These are phyloP conservation scores for Cyberlindnera maritima DNA, from an alignment of 805 yeast species.

Conservation along the genomic window DNA sequence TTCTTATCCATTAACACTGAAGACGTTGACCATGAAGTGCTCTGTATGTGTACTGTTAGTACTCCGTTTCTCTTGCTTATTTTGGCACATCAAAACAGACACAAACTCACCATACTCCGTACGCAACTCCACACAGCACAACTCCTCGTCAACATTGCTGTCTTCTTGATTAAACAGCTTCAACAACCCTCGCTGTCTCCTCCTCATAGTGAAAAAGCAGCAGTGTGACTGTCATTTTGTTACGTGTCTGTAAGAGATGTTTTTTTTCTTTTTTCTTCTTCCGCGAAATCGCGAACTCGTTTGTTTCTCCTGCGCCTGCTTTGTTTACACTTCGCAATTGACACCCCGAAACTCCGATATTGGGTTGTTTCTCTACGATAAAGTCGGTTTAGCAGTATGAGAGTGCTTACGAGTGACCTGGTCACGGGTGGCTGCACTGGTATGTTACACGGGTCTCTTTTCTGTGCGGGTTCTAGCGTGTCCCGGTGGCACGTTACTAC, in stretches of 20 bases:
- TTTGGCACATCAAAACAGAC: too few species aligned
- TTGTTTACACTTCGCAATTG: neutral
- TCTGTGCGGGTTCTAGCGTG: neutral
- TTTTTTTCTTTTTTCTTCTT: too few species aligned
- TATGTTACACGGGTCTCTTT: constrained; percentile 3
- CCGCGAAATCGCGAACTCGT: neutral
- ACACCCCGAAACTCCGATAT: neutral
- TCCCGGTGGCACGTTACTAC: neutral
- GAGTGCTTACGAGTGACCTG: constrained; percentile 9
- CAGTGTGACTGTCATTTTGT: neutral
- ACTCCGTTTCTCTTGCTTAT: too few species aligned
- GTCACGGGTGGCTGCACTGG: constrained; percentile 15
- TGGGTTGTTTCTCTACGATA: neutral
- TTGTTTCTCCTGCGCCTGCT: neutral
- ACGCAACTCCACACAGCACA: neutral
- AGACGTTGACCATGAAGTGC: constrained; percentile 39
- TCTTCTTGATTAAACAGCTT: too few species aligned
- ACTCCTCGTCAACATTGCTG: too few species aligned
- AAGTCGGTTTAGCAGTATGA: constrained; percentile 1
- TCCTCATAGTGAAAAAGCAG: too few species aligned
- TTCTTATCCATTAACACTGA: constrained; percentile 45
- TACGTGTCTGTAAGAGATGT: neutral
- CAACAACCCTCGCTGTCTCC: neutral
- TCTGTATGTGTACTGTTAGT: neutral
- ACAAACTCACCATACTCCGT: constrained; percentile 4